phyloP scores from a whole-genome alignment of 305 asterid genomes.

The Fraxinus dipetala region DNA sequence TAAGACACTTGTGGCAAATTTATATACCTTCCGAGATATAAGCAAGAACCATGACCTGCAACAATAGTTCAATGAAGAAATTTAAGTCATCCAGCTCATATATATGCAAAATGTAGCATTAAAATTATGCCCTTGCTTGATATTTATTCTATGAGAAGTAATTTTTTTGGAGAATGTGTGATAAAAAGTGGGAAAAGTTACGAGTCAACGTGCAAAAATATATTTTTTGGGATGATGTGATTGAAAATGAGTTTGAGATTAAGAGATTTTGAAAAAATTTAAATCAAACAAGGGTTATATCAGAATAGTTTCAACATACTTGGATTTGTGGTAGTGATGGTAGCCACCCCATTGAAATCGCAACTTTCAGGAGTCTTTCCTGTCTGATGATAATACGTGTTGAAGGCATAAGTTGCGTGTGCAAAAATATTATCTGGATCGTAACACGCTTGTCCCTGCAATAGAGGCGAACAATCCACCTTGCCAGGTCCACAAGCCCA shows the following conservation, averaged over 20 bases:
- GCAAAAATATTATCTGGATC: constrained; percentile 69
- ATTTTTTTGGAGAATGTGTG: neutral
- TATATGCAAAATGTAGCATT: neutral
- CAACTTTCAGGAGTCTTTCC: constrained; percentile 59
- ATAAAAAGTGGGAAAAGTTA: neutral
- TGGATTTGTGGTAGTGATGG: constrained; percentile 76
- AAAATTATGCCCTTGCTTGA: neutral
- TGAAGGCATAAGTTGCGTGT: constrained; percentile 76
- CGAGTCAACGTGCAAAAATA: neutral
- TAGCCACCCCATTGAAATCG: constrained; percentile 86
- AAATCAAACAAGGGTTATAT: neutral
- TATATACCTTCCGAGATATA: constrained; percentile 63
- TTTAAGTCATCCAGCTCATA: neutral
- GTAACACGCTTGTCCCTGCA: constrained; percentile 78
- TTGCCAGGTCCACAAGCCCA: constrained; percentile 95
- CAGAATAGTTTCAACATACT: constrained; percentile 33
- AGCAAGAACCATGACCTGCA: constrained; percentile 80
- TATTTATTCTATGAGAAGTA: neutral
- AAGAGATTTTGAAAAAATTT: neutral
- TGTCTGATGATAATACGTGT: constrained; percentile 62
- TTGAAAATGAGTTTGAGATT: neutral
- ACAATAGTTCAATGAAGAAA: neutral
- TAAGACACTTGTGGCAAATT: neutral
- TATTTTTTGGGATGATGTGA: neutral
- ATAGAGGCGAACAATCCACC: constrained; percentile 63